Evolutionary conservation across 2,329 filamentous ascomycete genomes (phyloP), one percentile per base, ranked within the genome.

Genomic region (Coniella vitis): DNA sequence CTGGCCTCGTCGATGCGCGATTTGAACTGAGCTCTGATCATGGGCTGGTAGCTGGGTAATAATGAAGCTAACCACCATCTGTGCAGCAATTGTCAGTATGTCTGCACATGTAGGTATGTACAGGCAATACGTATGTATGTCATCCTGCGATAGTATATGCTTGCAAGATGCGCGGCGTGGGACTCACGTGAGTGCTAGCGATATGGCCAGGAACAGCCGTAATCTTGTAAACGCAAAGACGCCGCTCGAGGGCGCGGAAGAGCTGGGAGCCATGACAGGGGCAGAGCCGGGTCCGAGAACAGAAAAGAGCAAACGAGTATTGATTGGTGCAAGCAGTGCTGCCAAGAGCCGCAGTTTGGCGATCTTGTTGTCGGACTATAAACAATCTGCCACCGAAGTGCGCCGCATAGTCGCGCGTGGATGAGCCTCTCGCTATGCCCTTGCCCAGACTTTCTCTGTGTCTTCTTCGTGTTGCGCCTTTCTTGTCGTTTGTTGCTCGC

Each of bases 61-160:
- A 74, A 55, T 34, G 66, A 61, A 5, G 73, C 72, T 41, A 74
- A 56, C 58, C 66, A 69, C 74, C 74, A 78, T 48, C 74, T 76
- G 51, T 20, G n/a, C 8, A 10, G 10, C 29, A 17, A 25, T 9
- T 12, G 16, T 34, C 29, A 43, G 16, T 21, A 21, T 12, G 4
- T n/a, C n/a, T n/a, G n/a, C n/a, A n/a, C n/a, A n/a, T n/a, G n/a
- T n/a, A n/a, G n/a, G n/a, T n/a, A n/a, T 19, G 40, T n/a, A 31
- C 34, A 40, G 51, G 9, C n/a, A 10, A 9, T 25, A 32, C 16
- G 36, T 17, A 17, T n/a, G 20, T 5, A 17, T 17, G 7, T 17
- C 31, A n/a, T 37, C 12, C 17, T 13, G 8, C n/a, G 7, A 13
- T 41, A 14, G 7, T 5, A 29, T 29, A 29, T 29, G 25, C 25